A percentile compares a stretch with the other conserved stretches of the same genome.
phyloP scores from a whole-genome alignment of 2,329 filamentous ascomycete species.

The Colletotrichum eleusines region DNA sequence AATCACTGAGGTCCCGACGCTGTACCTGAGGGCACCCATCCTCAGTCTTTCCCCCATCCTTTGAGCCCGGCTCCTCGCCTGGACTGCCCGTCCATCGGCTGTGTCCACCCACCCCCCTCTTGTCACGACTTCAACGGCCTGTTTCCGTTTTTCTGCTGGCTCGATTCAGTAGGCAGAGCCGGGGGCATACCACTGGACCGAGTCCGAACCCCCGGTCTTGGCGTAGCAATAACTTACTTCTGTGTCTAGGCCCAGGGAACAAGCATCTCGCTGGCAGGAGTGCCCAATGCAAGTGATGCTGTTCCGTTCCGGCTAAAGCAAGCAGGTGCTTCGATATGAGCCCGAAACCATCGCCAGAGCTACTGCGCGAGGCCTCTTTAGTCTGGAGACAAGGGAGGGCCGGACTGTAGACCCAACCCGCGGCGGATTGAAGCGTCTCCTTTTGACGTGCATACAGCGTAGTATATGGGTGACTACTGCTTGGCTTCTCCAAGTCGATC shows the following conservation, averaged over 20 bases:
- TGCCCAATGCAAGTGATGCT: constrained; percentile 24
- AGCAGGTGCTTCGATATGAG: constrained; percentile 13
- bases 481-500: not conserved
- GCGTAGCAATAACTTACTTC: constrained; percentile 12
- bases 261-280: constrained; percentile 36
- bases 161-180: constrained; percentile 29
- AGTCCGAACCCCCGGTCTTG: not conserved
- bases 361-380: constrained; percentile 1
- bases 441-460: constrained; percentile 30
- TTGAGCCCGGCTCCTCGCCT: not conserved
- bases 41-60: not conserved
- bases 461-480: constrained; percentile 1
- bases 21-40: not conserved
- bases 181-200: constrained; percentile 9
- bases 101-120: not conserved
- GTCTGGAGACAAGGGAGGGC: constrained; percentile 1
- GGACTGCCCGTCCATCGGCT: not conserved
- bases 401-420: constrained; percentile 14
- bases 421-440: constrained; percentile 31
- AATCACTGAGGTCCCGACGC: not conserved
- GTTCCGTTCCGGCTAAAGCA: constrained; percentile 25
- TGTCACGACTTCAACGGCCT: constrained; percentile 9
- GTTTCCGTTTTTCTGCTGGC: constrained; percentile 15
- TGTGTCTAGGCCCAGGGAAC: constrained; percentile 17
- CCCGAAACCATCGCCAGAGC: constrained; percentile 10